These are phyloP conservation scores for Scutellaria galericulata DNA, from an alignment of 257 asterid genomes.

Conservation along the genomic window DNA sequence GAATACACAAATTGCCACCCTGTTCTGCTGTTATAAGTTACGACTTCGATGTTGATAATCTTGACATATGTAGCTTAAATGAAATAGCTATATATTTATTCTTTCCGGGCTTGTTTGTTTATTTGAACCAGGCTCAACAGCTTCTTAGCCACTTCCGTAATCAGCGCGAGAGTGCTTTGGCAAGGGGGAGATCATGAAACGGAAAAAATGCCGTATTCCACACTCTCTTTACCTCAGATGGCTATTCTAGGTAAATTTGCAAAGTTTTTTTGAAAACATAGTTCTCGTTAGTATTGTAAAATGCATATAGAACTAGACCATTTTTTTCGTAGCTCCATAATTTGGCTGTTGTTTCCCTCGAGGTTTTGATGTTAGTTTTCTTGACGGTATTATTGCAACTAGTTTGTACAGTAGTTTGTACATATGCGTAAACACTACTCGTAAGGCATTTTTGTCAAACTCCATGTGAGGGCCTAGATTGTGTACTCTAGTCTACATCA, in stretches of 20 bases:
- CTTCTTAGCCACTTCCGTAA: conserved; percentile 94
- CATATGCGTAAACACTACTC: conserved; percentile 37
- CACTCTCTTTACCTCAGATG: conserved; percentile 34
- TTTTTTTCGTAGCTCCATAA: conserved; percentile 36
- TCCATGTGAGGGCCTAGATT: not conserved
- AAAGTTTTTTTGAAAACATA: conserved; percentile 29
- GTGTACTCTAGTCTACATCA: not conserved
- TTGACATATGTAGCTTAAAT: not conserved
- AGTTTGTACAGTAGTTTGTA: conserved; percentile 46
- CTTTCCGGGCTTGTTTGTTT: conserved; percentile 15
- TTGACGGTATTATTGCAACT: conserved; percentile 30
- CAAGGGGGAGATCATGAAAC: conserved; percentile 68
- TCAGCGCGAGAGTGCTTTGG: conserved; percentile 66
- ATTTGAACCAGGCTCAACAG: conserved; percentile 80
- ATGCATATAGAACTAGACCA: conserved; percentile 36
- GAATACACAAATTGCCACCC: not conserved
- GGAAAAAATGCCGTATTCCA: conserved; percentile 8
- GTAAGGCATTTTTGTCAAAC: conserved; percentile 29
- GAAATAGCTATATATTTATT: not conserved
- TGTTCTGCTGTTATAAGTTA: not conserved
- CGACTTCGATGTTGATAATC: not conserved
- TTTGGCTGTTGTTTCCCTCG: conserved; percentile 36
- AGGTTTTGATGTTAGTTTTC: conserved; percentile 34
- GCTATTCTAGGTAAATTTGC: conserved; percentile 35
- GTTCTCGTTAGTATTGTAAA: conserved; percentile 26